Evolutionary conservation across 2,329 filamentous ascomycete genomes (phyloP), one percentile per base, ranked within the genome.

Genomic region (Cercospora citrullina): DNA sequence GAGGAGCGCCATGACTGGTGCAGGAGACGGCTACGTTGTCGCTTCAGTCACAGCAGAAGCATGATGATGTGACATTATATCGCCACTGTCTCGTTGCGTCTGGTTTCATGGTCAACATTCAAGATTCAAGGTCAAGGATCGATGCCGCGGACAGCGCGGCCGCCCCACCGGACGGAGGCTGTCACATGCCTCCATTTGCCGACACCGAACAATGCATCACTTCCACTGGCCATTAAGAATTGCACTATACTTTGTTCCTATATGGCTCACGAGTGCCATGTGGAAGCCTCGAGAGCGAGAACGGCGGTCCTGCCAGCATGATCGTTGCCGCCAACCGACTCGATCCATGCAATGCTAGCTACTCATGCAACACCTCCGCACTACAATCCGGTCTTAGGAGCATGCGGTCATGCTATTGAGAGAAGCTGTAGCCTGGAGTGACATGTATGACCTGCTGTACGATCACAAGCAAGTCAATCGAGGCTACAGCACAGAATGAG

Each of bases 1-100:
- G 64, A 68, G 59, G 12, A 68, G 48, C 31, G 59, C 60, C 67
- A 68, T 68, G 31, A 18, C 53, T 16, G 53, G 23, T 16, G 23
- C 10, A 26, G 26, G 16, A 12, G 48, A 2, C 21, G 48, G 21
- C n/a, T 33, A 58, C 23, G 53, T 21, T 31, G 30, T 58, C 53
- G 53, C 26, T 58, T 30, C 45, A 51, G 3, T 14, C 45, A 51
- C 45, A 51, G 45, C 21, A 26, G 45, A 51, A 48, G 53, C 26
- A 57, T n/a, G 26, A 28, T 6, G 26, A n/a, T n/a, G 53, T 31
- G n/a, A 53, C 28, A 57, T 57, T 57, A 57, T 57, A 57, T 57
- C 53, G 28, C 53, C 26, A 57, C 23, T 12, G 16, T 31, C 23
- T 21, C 14, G 26, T 57, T 30, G 53, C 28, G 26, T 7, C 10